Conservation (phyloP, 2,329 filamentous ascomycete species). For the Sclerotinia sclerotiorum region DNA sequence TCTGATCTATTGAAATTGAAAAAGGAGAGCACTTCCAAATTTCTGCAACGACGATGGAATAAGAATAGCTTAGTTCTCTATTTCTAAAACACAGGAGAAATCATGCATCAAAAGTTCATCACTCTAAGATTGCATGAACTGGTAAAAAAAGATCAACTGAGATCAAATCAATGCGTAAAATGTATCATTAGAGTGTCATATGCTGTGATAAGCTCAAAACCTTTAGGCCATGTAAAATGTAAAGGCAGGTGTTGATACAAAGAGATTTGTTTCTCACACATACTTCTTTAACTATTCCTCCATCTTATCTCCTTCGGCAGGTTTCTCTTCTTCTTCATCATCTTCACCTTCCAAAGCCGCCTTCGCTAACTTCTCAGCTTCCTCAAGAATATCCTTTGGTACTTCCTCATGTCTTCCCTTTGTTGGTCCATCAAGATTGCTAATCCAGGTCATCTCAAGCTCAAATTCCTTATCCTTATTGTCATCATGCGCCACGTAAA, state of each 20-base stretch:
- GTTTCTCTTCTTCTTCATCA: slow-evolving; percentile 69
- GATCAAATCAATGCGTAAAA: slow-evolving; percentile 5
- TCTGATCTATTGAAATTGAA: not conserved
- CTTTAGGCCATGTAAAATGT: slow-evolving; percentile 16
- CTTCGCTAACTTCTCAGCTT: slow-evolving; percentile 91
- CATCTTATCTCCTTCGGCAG: slow-evolving; percentile 75
- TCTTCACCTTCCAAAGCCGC: slow-evolving; percentile 85
- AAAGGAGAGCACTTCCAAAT: not conserved
- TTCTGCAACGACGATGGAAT: not conserved
- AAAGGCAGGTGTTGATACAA: slow-evolving; percentile 39
- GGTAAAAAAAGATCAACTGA: not conserved
- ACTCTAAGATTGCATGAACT: not conserved
- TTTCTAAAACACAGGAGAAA: not conserved
- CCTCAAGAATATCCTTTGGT: slow-evolving; percentile 83
- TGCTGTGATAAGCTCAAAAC: slow-evolving; percentile 18
- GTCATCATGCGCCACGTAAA: slow-evolving; percentile 96
- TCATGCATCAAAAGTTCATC: not conserved
- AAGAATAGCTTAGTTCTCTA: not conserved
- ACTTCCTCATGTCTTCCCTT: slow-evolving; percentile 93
- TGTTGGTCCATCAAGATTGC: slow-evolving; percentile 77
- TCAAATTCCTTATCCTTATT: slow-evolving; percentile 99
- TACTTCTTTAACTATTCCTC: slow-evolving; percentile 63
- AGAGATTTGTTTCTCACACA: slow-evolving; percentile 33
- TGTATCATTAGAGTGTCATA: slow-evolving; percentile 24
- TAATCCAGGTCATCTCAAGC: slow-evolving; percentile 99